Percentiles rank a stretch among this genome's conserved stretches.
phyloP scores from a whole-genome alignment of 768 basidiomycete genomes.

The Tricholoma matsutake region DNA sequence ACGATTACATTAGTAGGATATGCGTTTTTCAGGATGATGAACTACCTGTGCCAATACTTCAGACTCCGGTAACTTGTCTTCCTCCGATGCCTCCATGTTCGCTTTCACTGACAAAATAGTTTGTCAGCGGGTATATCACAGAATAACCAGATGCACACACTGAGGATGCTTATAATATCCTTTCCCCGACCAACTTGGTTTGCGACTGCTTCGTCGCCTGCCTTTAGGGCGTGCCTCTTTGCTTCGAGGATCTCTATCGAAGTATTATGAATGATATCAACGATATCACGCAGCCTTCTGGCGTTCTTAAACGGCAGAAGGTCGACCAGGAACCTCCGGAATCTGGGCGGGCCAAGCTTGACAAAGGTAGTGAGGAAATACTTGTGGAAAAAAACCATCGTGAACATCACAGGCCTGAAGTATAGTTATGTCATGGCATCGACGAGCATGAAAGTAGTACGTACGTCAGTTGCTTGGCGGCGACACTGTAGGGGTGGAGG shows the following conservation, averaged over 20 bases:
- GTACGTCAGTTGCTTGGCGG: slow-evolving; percentile 18
- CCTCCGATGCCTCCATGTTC: slow-evolving; percentile 25
- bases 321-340: slow-evolving; percentile 15
- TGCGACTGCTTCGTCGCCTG: slow-evolving; percentile 11
- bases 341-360: slow-evolving; percentile 15
- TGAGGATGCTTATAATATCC: slow-evolving; percentile 19
- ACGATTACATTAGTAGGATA: neutral
- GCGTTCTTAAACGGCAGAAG: slow-evolving; percentile 11
- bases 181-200: slow-evolving; percentile 10
- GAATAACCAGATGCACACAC: slow-evolving; percentile 2
- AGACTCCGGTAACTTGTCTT: slow-evolving; percentile 26
- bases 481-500: slow-evolving; percentile 25
- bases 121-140: neutral
- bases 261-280: slow-evolving; percentile 14
- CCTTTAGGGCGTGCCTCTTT: slow-evolving; percentile 13
- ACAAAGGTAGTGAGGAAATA: slow-evolving; percentile 12
- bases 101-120: slow-evolving; percentile 22
- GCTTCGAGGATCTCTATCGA: slow-evolving; percentile 11
- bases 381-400: slow-evolving; percentile 7
- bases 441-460: neutral
- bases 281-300: slow-evolving; percentile 12
- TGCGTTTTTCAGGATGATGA: neutral
- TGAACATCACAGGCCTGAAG: slow-evolving; percentile 3
- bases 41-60: slow-evolving; percentile 30
- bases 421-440: neutral